Evolutionary conservation across 257 asterid genomes (phyloP), one percentile per base, ranked within the genome.

Genomic region (Agastache rugosa): DNA sequence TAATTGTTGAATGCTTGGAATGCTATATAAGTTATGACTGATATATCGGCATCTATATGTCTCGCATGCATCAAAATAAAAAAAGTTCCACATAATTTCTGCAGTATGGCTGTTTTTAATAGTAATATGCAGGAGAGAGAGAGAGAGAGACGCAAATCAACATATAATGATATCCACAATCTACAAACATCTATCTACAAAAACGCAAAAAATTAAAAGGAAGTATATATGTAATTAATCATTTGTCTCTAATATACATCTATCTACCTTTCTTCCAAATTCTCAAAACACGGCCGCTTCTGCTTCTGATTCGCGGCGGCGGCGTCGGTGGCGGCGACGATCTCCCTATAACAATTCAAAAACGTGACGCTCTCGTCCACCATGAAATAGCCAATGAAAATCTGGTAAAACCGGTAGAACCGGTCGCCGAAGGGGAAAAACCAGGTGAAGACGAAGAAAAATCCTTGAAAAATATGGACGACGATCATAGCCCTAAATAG

Each of bases 401-500:
- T 73, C 75, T 73, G 79, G 70, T 73, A 81, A 58, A 81, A 61
- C 55, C 31, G 48, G 44, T 73, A 81, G 20, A 73, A 73, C 1
- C 77, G 65, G 3, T 81, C 82, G 20, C 80, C 71, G 31, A 79
- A 76, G 15, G 85, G 85, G 62, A 77, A 77, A 45, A 77, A 77
- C 85, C 85, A 81, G 16, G 76, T 76, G 71, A 73, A 60, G 1
- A 81, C 61, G 42, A 77, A 75, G 67, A 81, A 73, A 8, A 79
- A 73, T 3, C 85, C 85, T 37, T 81, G 80, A 25, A 81, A 55
- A 47, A 81, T 11, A 64, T 73, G 77, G 23, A 81, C 71, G 31
- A 67, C 71, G 37, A 77, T 44, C 79, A 73, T 53, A 1, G 82
- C 80, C 27, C 71, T 56, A 25, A 63, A 75, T 1, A 73, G 66